These are phyloP conservation scores for Jatropha multifida DNA, from an alignment of 441 rosid species.

Conservation along the genomic window DNA sequence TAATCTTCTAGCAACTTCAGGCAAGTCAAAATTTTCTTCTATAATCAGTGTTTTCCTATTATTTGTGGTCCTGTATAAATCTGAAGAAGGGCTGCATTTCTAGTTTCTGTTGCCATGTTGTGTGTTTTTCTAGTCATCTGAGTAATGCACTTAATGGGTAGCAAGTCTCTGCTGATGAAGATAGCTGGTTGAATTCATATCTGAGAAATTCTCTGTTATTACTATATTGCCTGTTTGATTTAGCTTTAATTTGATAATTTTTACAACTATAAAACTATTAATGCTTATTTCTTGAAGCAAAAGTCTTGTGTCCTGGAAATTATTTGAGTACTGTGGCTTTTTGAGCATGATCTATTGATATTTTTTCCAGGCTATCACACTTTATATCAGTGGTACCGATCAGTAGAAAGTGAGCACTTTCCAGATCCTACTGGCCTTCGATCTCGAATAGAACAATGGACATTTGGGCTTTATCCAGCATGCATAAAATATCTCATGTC, in stretches of 20 bases:
- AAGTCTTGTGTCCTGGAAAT: not conserved
- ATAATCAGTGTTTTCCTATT: not conserved
- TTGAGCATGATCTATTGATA: constrained; percentile 19
- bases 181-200: not conserved
- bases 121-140: not conserved
- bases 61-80: not conserved
- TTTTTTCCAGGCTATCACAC: constrained; percentile 78
- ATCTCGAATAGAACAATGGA: constrained; percentile 95
- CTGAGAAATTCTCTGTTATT: not conserved
- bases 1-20: constrained; percentile 90
- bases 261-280: not conserved
- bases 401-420: constrained; percentile 93
- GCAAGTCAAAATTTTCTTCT: constrained; percentile 29
- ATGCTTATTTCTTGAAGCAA: not conserved
- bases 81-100: not conserved
- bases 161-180: not conserved
- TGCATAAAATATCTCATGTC: constrained; percentile 99
- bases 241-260: not conserved
- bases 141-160: not conserved
- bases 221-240: not conserved
- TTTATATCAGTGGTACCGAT: constrained; percentile 90
- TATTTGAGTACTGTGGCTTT: constrained; percentile 10
- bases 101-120: not conserved
- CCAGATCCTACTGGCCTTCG: constrained; percentile 99
- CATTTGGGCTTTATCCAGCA: constrained; percentile 97